A percentile compares a stretch with the other conserved stretches of the same genome.
Conservation (phyloP, 1,284 basidiomycete species). For the Ceratobasidium sp. region DNA sequence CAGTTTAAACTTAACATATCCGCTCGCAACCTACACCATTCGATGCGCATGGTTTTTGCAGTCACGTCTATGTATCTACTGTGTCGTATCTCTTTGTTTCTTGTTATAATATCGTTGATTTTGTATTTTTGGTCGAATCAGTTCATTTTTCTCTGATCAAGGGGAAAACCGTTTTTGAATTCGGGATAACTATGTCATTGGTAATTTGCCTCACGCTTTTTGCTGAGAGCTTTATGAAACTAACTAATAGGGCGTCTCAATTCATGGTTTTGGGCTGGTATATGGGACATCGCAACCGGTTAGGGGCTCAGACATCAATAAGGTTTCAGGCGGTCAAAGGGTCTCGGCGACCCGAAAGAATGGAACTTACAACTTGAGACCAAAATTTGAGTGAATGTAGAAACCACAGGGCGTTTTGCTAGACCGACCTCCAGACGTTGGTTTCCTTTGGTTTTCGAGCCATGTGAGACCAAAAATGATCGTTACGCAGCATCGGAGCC, state of each 20-base stretch:
- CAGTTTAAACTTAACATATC: too few relatives aligned
- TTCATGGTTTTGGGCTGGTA: too few relatives aligned
- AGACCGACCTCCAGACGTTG: not conserved
- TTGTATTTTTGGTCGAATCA: too few relatives aligned
- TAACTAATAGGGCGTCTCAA: too few relatives aligned
- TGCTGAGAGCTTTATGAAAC: too few relatives aligned
- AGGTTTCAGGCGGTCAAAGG: not conserved
- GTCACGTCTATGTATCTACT: too few relatives aligned
- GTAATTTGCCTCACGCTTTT: too few relatives aligned
- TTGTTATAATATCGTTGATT: too few relatives aligned
- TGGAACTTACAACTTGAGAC: not conserved
- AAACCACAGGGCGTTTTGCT: not conserved
- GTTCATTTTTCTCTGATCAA: not conserved
- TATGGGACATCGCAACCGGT: too few relatives aligned
- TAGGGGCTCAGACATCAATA: not conserved
- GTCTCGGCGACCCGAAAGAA: not conserved
- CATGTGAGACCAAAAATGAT: not conserved
- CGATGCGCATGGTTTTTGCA: too few relatives aligned
- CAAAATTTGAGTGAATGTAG: not conserved
- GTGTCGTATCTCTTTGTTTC: too few relatives aligned
- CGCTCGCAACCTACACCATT: too few relatives aligned
- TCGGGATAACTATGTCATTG: not conserved
- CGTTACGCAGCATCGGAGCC: not conserved
- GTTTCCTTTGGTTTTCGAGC: not conserved
- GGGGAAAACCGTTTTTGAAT: not conserved